Evolutionary conservation across 371 early-diverging fungal species (phyloP).

Genomic region (Rhizopus sp.): DNA sequence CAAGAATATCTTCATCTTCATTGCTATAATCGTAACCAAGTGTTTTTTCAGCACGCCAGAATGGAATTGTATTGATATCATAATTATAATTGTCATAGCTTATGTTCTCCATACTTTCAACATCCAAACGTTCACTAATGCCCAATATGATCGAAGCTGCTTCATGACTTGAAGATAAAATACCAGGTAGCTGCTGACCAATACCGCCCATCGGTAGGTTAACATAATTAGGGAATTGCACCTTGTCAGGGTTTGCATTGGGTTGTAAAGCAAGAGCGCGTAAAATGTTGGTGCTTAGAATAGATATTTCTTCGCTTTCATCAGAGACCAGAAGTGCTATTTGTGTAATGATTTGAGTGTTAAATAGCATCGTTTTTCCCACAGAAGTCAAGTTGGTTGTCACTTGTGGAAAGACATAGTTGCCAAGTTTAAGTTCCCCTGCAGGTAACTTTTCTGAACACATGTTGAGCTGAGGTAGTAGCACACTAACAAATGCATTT

Average conservation of each 20-base stretch:
- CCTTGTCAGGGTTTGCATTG: constrained; percentile 1
- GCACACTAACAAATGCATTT: constrained; percentile 63
- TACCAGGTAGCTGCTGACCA: constrained; percentile 68
- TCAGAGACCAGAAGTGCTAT: constrained; percentile 67
- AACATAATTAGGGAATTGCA: constrained; percentile 13
- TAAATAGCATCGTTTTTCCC: constrained; percentile 74
- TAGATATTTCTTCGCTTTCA: constrained; percentile 63
- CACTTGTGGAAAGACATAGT: constrained; percentile 20
- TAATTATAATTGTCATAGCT: constrained; percentile 35
- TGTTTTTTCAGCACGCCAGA: constrained; percentile 31
- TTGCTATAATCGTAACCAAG: constrained; percentile 17
- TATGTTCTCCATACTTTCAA: constrained; percentile 50
- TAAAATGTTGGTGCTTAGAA: constrained; percentile 68
- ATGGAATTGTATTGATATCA: constrained; percentile 36
- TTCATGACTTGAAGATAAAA: constrained; percentile 62
- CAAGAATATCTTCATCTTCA: constrained; percentile 2
- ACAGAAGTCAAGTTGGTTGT: constrained; percentile 61
- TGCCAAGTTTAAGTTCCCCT: constrained; percentile 22
- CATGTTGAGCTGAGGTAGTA: constrained; percentile 57
- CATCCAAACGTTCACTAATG: constrained; percentile 71
- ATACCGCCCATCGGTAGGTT: constrained; percentile 42
- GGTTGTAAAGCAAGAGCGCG: constrained; percentile 52
- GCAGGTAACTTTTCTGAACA: constrained; percentile 9
- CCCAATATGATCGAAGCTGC: constrained; percentile 70
- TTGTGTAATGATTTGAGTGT: constrained; percentile 64